Evolutionary conservation across 2,329 filamentous ascomycete genomes (phyloP).

Genomic region (Helminthosporium solani): DNA sequence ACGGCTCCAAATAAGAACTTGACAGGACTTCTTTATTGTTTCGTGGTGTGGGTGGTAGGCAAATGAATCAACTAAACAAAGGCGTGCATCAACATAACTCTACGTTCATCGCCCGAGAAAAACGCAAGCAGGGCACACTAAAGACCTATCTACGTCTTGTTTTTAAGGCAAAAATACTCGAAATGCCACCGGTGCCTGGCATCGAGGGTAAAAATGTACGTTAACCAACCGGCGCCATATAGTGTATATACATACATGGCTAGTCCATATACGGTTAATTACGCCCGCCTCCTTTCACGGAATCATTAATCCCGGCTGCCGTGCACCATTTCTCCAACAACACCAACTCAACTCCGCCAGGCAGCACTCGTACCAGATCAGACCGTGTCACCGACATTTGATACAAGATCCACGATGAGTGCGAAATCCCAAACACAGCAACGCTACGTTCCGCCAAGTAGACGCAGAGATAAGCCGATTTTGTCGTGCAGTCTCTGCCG

Average conservation of each 20-base stretch:
- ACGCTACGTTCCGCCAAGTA: constrained; percentile 28
- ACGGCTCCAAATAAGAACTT: no score
- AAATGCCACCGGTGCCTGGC: no score
- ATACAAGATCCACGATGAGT: constrained; percentile 18
- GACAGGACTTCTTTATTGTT: no score
- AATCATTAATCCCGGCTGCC: no score
- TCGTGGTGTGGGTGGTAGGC: background rate
- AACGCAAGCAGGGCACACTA: background rate
- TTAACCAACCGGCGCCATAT: no score
- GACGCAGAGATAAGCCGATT: constrained; percentile 35
- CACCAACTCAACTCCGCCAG: background rate
- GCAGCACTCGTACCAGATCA: background rate
- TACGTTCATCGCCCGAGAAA: background rate
- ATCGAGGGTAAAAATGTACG: no score
- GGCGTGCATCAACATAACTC: background rate
- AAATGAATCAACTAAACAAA: background rate
- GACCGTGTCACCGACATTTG: background rate
- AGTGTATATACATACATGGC: no score
- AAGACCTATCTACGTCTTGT: background rate
- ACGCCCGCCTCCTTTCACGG: no score
- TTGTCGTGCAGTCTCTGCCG: constrained; percentile 30
- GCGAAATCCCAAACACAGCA: constrained; percentile 15
- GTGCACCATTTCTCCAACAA: background rate
- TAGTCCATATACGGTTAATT: no score
- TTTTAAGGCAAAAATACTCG: no score